Evolutionary conservation across 148 eudicot species (phyloP), one percentile per base, ranked within the genome.

Genomic region (Rhododendron williamsianum): DNA sequence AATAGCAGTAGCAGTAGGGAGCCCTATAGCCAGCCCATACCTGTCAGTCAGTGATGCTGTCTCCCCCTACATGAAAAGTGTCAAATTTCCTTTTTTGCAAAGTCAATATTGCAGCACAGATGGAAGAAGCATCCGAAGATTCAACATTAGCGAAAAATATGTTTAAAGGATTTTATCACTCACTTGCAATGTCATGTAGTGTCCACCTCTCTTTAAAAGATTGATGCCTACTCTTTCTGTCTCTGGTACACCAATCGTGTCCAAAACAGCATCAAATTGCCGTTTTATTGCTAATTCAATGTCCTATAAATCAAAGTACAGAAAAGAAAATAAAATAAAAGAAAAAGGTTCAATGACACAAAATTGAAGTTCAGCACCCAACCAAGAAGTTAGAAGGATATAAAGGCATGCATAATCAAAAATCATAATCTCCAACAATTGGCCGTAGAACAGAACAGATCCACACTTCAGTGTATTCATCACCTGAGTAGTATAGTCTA

Each of bases 171-270:
- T 58, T 49, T 6, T 16, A 36, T 3, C 7, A 21, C 79, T 21
- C 83, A 96, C 99, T 94, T 95, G 99, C 91, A 95, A 89, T 63
- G 98, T 97, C 99, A 97, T 95, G 90, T 95, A 97, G 82, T 95
- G 93, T 86, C 98, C 99, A 76, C 98, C 98, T 85, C 92, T 93
- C 89, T 91, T 94, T 80, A 97, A 90, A 82, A 94, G 88, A 90
- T 92, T 91, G 56, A 95, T 88, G 69, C 98, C 98, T 41, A 92
- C 82, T 87, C 90, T 93, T 86, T 97, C 99, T 2, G 95, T 97
- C 84, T 94, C 96, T n/a, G 91, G 93, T 81, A 91, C 82, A 46
- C 99, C 99, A 85, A 97, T 90, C 72, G 99, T 97, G 84, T 97
- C 99, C 87, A 97, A 87, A 33, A 95, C 98, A 91, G 98, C 98